phyloP scores from a whole-genome alignment of 2,329 filamentous ascomycete species.

The Alternaria ethzedia region DNA sequence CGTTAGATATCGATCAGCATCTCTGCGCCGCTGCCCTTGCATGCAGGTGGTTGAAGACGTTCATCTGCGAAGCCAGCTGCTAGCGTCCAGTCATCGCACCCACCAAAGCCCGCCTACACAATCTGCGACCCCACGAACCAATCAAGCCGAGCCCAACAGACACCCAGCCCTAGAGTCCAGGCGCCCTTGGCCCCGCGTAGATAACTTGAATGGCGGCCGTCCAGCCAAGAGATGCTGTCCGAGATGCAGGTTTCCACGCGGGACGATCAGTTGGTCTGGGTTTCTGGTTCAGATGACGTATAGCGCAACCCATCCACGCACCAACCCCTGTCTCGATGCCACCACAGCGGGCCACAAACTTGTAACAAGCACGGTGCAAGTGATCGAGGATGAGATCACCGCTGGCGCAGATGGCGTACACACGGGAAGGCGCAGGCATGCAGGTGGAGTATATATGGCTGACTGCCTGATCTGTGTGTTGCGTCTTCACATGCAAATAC shows the following conservation, averaged over 20 bases:
- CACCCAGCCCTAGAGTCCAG: background rate
- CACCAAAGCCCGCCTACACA: background rate
- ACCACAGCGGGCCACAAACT: conserved; percentile 18
- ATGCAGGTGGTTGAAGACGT: background rate
- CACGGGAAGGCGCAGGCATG: background rate
- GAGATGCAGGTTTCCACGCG: conserved; percentile 19
- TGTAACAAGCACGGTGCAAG: conserved; percentile 6
- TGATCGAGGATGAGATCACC: conserved; percentile 27
- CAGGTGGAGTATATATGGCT: conserved; percentile 6
- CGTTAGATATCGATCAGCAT: background rate
- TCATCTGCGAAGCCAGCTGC: background rate
- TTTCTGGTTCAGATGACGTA: conserved; percentile 20
- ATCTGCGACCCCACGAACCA: background rate
- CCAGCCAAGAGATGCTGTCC: background rate
- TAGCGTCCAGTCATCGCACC: background rate
- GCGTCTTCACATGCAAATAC: background rate
- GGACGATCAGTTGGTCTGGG: conserved; percentile 21
- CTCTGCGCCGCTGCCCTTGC: background rate
- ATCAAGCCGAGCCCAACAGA: background rate
- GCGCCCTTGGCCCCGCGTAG: background rate
- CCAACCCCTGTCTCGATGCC: conserved; percentile 16
- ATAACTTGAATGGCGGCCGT: background rate
- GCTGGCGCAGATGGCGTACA: conserved; percentile 13
- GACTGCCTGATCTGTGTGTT: background rate
- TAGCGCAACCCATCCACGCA: conserved; percentile 8